Base-by-base conservation (phyloP, 2,329 filamentous ascomycete species). In the Pseudonectria buxi region DNA sequence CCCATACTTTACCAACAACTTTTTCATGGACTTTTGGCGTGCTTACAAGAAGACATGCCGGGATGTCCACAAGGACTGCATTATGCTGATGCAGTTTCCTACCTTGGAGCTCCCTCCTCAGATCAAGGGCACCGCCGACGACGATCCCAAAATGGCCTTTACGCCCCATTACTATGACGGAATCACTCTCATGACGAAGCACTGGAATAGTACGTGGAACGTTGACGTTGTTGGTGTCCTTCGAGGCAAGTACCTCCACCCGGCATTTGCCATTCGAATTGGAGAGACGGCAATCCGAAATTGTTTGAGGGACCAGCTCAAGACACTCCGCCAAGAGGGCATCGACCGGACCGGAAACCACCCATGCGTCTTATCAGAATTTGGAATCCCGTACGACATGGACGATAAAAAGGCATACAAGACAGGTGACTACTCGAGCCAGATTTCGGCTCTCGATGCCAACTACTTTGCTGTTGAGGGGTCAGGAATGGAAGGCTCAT, bases 331-430 rank as follows among this genome's bases (percentile, higher is more conserved):
- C 32, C 74, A 94, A 46, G 92, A 98, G 61, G 94, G 90, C 1
- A 64, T 83, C n/a, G 83, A 94, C 36, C 80, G 87, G 40, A 86
- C 88, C 69, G 92, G 92, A 14, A 78, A 84, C 14, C 89, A 94
- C 50, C 92, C 92, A 0, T 87, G 88, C 49, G 64, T 98, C 4
- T 78, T 95, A 59, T 94, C 87, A 1, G 92, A 98, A 57, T 96
- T 96, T 53, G 92, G 92, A 7, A 95, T 98, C 39, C 92, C 92
- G 0, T 98, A 95, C 56, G 92, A 98, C 56, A 96, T 98, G 94
- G 90, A 98, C 54, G 81, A 95, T 47, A 89, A 95, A 62, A 73
- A 92, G 54, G 92, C 92, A 1, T 98, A 98, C 64, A 86, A 87
- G 62, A 95, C 87, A 6, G 92, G 94, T 7, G 86, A 98, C 59